Percentiles rank a stretch among this genome's conserved stretches.
Evolutionary conservation across 352 stramenopile species (phyloP).

Genomic region (Phytophthora tubulina): DNA sequence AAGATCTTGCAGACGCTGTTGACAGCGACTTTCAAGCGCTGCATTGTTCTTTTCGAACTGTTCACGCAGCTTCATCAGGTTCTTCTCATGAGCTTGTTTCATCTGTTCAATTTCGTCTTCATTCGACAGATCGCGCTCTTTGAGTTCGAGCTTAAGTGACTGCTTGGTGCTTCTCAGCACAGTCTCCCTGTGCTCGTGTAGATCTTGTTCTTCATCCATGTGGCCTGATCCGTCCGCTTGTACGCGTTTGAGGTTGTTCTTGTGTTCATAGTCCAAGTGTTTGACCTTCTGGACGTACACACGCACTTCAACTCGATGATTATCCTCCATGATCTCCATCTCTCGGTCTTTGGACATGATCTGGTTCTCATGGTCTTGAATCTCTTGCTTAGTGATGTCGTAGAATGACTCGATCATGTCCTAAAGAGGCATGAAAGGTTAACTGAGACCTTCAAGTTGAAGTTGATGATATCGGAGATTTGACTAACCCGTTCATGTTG

Average conservation of each 20-base stretch:
- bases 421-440: conserved; percentile 39
- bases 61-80: conserved; percentile 91
- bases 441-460: conserved; percentile 15
- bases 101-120: conserved; percentile 91
- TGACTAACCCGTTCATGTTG: conserved; percentile 90
- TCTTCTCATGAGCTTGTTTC: conserved; percentile 94
- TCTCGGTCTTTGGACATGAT: conserved; percentile 94
- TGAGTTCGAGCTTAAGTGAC: conserved; percentile 81
- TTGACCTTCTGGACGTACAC: conserved; percentile 97
- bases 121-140: conserved; percentile 88
- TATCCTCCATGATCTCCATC: conserved; percentile 97
- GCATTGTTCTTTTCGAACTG: conserved; percentile 91
- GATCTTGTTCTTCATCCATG: conserved; percentile 80
- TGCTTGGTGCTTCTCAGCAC: conserved; percentile 81
- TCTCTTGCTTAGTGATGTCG: conserved; percentile 94
- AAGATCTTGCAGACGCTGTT: conserved; percentile 73
- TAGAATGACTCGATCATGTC: conserved; percentile 97
- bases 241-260: conserved; percentile 93
- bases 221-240: conserved; percentile 69
- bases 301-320: conserved; percentile 93
- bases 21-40: conserved; percentile 77
- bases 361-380: conserved; percentile 91
- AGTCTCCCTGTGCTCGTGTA: conserved; percentile 70
- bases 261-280: conserved; percentile 95
- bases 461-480: conserved; percentile 1